Evolutionary conservation across 1,139 yeast species (phyloP).

Genomic region (Spathaspora jeffriesii): DNA sequence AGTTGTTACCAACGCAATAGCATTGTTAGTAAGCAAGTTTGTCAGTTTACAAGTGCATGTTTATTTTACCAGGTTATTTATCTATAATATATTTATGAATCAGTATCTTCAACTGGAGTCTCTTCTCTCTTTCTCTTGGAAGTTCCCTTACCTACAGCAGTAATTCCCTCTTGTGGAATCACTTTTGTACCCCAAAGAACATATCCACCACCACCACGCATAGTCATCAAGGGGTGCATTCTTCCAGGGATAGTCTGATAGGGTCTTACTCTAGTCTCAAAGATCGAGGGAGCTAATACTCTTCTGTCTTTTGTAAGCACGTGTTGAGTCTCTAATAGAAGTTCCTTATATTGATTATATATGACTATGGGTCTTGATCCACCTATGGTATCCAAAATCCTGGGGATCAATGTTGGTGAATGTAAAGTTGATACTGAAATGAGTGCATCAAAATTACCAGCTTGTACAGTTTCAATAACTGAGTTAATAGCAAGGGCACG

Average conservation of each 20-base stretch:
- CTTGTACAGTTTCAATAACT: slow-evolving; percentile 50
- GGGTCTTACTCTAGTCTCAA: slow-evolving; percentile 81
- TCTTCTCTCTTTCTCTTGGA: slow-evolving; percentile 31
- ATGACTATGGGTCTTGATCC: slow-evolving; percentile 89
- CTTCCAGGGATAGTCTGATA: slow-evolving; percentile 95
- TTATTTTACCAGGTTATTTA: neutral
- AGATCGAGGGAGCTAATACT: slow-evolving; percentile 79
- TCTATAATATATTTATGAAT: neutral
- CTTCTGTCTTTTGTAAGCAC: slow-evolving; percentile 63
- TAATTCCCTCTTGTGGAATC: slow-evolving; percentile 61
- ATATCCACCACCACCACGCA: slow-evolving; percentile 92
- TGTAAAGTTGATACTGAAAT: slow-evolving; percentile 74
- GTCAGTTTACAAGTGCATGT: too few species aligned
- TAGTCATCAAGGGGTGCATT: slow-evolving; percentile 94
- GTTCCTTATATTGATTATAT: slow-evolving; percentile 81
- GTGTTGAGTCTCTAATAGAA: slow-evolving; percentile 72
- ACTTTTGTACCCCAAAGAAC: slow-evolving; percentile 80
- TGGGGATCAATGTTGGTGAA: slow-evolving; percentile 64
- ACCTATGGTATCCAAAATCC: slow-evolving; percentile 63
- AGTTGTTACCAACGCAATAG: too few species aligned
- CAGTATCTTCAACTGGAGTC: slow-evolving; percentile 9
- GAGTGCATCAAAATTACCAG: slow-evolving; percentile 73
- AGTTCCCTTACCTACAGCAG: slow-evolving; percentile 57
- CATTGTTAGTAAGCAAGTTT: too few species aligned
- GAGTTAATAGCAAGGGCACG: slow-evolving; percentile 57